phyloP scores from a whole-genome alignment of 768 basidiomycete species.

The Psilocybe azurescens region DNA sequence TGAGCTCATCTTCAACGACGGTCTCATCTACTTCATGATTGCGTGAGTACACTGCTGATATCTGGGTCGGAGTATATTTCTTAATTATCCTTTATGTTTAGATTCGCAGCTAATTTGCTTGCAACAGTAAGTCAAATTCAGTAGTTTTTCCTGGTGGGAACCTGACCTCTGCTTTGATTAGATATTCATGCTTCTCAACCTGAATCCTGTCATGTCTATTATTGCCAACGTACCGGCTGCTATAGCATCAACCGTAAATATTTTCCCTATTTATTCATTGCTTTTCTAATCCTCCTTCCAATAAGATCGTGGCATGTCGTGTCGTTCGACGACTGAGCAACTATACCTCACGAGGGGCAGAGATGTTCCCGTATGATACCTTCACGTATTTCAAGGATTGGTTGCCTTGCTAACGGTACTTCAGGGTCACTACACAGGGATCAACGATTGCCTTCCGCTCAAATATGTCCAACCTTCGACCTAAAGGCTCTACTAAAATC shows the following conservation, averaged over 20 bases:
- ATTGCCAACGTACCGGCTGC: constrained; percentile 78
- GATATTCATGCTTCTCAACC: constrained; percentile 69
- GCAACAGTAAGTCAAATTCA: constrained; percentile 55
- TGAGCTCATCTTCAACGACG: constrained; percentile 72
- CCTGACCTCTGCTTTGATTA: constrained; percentile 19
- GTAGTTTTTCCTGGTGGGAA: neutral
- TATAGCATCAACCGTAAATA: constrained; percentile 64
- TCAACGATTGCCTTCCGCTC: constrained; percentile 68
- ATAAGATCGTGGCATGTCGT: constrained; percentile 64
- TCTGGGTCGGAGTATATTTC: neutral
- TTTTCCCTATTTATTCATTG: neutral
- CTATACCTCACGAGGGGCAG: constrained; percentile 53
- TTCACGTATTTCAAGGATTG: neutral
- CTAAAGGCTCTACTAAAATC: constrained; percentile 30
- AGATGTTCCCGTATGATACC: constrained; percentile 57
- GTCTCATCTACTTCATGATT: constrained; percentile 72
- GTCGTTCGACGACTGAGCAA: constrained; percentile 70
- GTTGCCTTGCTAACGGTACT: constrained; percentile 9
- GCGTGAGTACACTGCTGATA: constrained; percentile 51
- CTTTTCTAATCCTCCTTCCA: neutral
- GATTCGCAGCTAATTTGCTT: constrained; percentile 70
- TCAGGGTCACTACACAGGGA: constrained; percentile 46
- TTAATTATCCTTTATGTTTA: constrained; percentile 25
- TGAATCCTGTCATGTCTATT: constrained; percentile 77
- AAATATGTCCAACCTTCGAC: constrained; percentile 35